Percentiles rank a stretch among this genome's conserved stretches.
Evolutionary conservation across 129 eudicot genomes (phyloP).

Genomic region (Silybum marianum): DNA sequence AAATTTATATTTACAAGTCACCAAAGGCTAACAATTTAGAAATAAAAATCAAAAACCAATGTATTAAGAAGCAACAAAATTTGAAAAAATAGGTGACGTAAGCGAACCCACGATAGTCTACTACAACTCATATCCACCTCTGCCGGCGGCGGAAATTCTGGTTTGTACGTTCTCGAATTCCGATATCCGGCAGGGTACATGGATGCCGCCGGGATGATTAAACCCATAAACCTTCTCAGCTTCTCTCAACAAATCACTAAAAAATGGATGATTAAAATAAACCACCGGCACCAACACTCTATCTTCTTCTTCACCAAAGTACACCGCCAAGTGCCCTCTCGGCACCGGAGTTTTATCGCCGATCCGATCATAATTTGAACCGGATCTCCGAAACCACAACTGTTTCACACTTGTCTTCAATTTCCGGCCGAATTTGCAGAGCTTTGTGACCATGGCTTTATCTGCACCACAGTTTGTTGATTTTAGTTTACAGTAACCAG

Average conservation of each 20-base stretch:
- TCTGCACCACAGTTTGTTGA: background rate
- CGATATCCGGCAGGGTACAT: constrained; percentile 79
- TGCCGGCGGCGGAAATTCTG: constrained; percentile 52
- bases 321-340: constrained; percentile 82
- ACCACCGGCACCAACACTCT: constrained; percentile 83
- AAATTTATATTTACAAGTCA: constrained; percentile 23
- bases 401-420: constrained; percentile 41
- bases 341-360: constrained; percentile 47
- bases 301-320: constrained; percentile 68
- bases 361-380: constrained; percentile 44
- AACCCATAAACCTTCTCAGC: constrained; percentile 83
- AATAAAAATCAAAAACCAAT: background rate
- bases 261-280: constrained; percentile 75
- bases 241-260: constrained; percentile 64
- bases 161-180: constrained; percentile 65
- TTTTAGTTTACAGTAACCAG: constrained; percentile 33
- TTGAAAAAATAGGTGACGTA: background rate
- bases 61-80: background rate
- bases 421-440: constrained; percentile 44
- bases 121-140: constrained; percentile 37
- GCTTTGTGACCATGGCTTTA: constrained; percentile 34
- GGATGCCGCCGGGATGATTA: constrained; percentile 78
- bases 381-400: constrained; percentile 28
- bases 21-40: background rate
- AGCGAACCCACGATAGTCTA: background rate